These are phyloP conservation scores for Fusarium sp. DNA, from an alignment of 2,329 filamentous ascomycete species.

Conservation along the genomic window DNA sequence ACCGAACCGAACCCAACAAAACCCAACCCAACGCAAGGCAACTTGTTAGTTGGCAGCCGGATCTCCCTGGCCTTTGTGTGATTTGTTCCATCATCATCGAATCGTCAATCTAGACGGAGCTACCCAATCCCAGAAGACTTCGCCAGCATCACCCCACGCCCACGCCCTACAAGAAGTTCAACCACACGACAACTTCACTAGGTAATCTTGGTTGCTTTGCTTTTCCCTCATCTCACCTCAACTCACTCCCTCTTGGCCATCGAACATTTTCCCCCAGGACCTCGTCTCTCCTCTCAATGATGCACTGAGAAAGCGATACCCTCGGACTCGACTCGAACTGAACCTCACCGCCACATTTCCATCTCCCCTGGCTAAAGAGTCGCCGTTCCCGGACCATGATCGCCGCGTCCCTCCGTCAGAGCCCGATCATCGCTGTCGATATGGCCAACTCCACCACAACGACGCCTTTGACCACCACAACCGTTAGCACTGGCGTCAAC, in stretches of 20 bases:
- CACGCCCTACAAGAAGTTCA: background rate
- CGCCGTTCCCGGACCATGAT: constrained; percentile 28
- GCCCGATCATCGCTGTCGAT: constrained; percentile 28
- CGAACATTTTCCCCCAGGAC: background rate
- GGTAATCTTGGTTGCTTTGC: background rate
- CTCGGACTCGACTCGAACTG: constrained; percentile 13
- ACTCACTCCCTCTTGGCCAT: background rate
- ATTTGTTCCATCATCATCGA: constrained; percentile 21
- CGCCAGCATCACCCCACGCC: constrained; percentile 28
- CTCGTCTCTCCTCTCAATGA: constrained; percentile 24
- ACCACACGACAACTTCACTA: constrained; percentile 15
- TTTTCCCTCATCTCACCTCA: background rate
- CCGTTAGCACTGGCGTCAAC: constrained; percentile 25
- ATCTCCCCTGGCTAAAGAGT: constrained; percentile 17
- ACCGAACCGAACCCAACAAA: background rate
- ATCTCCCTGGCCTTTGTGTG: constrained; percentile 7
- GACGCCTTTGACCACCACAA: constrained; percentile 22
- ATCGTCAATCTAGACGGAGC: constrained; percentile 16
- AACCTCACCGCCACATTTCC: constrained; percentile 21
- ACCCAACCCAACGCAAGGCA: background rate
- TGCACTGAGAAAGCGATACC: constrained; percentile 29
- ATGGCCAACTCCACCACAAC: constrained; percentile 34
- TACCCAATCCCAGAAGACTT: constrained; percentile 16
- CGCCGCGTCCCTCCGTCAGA: constrained; percentile 24
- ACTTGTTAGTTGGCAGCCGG: constrained; percentile 5